Percentiles rank a stretch among this genome's conserved stretches.
Evolutionary conservation across 1,139 yeast genomes (phyloP).

Genomic region (Candida sojae): DNA sequence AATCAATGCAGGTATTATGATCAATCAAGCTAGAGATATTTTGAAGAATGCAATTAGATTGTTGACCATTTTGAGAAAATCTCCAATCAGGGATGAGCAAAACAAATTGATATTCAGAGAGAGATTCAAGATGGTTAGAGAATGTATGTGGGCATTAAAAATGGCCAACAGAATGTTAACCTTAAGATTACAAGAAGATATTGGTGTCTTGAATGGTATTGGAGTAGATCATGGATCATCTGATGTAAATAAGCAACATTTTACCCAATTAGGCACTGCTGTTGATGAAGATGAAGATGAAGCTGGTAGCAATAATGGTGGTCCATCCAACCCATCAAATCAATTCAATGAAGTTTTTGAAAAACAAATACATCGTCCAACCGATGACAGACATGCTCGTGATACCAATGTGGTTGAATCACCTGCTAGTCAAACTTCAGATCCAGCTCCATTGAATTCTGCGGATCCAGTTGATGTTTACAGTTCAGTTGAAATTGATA

Average conservation of each 20-base stretch:
- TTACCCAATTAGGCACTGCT: slow-evolving; percentile 44
- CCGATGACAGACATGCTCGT: slow-evolving; percentile 8
- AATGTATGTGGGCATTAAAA: slow-evolving; percentile 65
- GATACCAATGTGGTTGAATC: slow-evolving; percentile 10
- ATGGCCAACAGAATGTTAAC: slow-evolving; percentile 55
- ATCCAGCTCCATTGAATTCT: slow-evolving; percentile 5
- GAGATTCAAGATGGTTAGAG: slow-evolving; percentile 59
- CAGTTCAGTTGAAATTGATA: slow-evolving; percentile 21
- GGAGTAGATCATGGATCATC: slow-evolving; percentile 63
- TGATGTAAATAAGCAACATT: slow-evolving; percentile 51
- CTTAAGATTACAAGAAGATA: slow-evolving; percentile 46
- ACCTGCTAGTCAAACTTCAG: slow-evolving; percentile 13
- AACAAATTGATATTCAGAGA: slow-evolving; percentile 40
- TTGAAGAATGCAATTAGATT: slow-evolving; percentile 28
- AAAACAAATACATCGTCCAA: slow-evolving; percentile 21
- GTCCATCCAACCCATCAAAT: slow-evolving; percentile 7
- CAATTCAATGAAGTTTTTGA: slow-evolving; percentile 24
- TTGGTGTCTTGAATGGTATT: slow-evolving; percentile 33
- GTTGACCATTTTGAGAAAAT: slow-evolving; percentile 26
- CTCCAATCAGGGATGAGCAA: slow-evolving; percentile 32
- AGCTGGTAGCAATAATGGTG: not conserved
- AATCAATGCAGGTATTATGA: slow-evolving; percentile 43
- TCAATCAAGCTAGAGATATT: slow-evolving; percentile 25
- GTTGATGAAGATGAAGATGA: slow-evolving; percentile 11
- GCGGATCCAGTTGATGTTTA: slow-evolving; percentile 13